phyloP scores from a whole-genome alignment of 805 yeast genomes.

The Kodamaea kakaduensis region DNA sequence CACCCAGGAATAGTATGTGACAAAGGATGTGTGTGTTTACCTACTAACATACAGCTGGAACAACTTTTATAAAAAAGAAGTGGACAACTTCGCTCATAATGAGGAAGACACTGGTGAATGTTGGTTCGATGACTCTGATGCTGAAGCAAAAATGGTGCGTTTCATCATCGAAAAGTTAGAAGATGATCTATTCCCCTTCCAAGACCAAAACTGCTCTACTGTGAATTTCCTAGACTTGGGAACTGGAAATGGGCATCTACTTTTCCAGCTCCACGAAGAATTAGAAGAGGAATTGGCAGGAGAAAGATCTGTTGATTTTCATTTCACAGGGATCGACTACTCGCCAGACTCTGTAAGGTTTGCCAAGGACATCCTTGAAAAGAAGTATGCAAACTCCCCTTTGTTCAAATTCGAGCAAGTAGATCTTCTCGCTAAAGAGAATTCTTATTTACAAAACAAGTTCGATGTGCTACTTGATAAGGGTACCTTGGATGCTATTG shows the following conservation, averaged over 20 bases:
- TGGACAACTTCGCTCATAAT: constrained; percentile 64
- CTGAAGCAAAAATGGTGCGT: constrained; percentile 78
- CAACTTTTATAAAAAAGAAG: constrained; percentile 72
- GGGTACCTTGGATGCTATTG: constrained; percentile 97
- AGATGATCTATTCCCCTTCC: constrained; percentile 19
- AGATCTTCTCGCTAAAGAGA: constrained; percentile 49
- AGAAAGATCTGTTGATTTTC: constrained; percentile 8
- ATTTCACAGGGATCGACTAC: constrained; percentile 73
- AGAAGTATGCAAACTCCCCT: constrained; percentile 28
- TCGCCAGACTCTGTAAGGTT: constrained; percentile 75
- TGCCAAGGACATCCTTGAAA: constrained; percentile 55
- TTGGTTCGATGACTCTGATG: constrained; percentile 96
- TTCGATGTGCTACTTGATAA: constrained; percentile 85
- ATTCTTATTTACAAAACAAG: constrained; percentile 19
- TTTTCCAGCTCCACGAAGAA: constrained; percentile 66
- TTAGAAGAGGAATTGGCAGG: constrained; percentile 39
- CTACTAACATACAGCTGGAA: constrained; percentile 65
- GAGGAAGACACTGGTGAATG: constrained; percentile 89
- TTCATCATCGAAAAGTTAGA: constrained; percentile 56
- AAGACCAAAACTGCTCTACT: constrained; percentile 12
- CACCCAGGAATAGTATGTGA: constrained; percentile 71
- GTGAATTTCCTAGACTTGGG: constrained; percentile 73
- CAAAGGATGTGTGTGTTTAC: not conserved
- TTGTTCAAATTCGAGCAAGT: constrained; percentile 57
- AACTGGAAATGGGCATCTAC: constrained; percentile 91